phyloP scores from a whole-genome alignment of 2,329 filamentous ascomycete species.

The Mollisia scopiformis region DNA sequence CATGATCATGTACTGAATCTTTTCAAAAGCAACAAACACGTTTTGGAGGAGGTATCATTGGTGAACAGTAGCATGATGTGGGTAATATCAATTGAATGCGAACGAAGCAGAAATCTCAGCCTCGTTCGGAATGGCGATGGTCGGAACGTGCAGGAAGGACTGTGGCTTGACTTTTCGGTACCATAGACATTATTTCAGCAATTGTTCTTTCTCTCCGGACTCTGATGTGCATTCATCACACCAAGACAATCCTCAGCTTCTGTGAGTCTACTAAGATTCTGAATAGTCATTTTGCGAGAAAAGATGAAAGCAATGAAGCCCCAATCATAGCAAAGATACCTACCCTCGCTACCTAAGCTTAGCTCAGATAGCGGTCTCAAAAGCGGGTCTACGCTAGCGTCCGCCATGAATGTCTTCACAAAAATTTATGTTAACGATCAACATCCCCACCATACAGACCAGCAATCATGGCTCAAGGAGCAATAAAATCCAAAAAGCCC shows the following conservation, averaged over 20 bases:
- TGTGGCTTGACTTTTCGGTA: too few relatives aligned
- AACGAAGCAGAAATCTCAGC: not conserved
- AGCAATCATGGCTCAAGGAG: slow-evolving; percentile 37
- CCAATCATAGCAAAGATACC: not conserved
- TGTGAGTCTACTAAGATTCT: too few relatives aligned
- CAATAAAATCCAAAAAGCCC: slow-evolving; percentile 35
- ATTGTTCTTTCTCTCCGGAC: not conserved
- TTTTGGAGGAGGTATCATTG: too few relatives aligned
- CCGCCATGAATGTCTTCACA: not conserved
- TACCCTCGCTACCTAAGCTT: too few relatives aligned
- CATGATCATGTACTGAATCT: not conserved
- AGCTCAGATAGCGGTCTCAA: not conserved
- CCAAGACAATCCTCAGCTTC: too few relatives aligned
- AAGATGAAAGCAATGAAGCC: not conserved
- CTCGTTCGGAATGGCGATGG: not conserved
- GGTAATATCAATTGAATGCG: not conserved
- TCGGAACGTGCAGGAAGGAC: not conserved
- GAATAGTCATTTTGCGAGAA: too few relatives aligned
- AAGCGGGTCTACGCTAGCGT: not conserved
- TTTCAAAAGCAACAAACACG: not conserved
- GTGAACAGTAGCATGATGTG: not conserved
- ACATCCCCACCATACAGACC: not conserved
- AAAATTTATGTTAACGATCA: not conserved
- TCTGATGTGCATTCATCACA: not conserved
- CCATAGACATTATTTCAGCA: too few relatives aligned